Base-by-base conservation (phyloP, 1,139 yeast genomes). In the Zygosaccharomyces pseudobailii region DNA sequence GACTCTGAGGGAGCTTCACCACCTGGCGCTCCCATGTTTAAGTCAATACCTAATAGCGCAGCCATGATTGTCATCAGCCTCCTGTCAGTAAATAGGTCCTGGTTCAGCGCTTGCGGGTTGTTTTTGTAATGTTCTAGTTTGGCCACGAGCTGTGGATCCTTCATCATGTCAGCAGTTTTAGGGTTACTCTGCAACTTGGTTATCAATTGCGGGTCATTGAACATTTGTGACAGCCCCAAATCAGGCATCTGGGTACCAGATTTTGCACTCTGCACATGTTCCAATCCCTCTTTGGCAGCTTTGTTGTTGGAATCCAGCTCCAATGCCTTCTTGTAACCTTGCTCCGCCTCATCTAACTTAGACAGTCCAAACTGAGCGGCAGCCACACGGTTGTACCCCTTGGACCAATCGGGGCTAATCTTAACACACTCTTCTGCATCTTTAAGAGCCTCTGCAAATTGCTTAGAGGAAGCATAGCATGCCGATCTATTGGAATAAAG, bases 401-500 rank as follows among this genome's bases (percentile, higher is more conserved):
- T 92, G 20, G 96, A 89, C 97, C 97, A 92, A 3, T 80, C 55
- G 21, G 87, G 82, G 55, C 87, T 88, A 70, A 88, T 80, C 61
- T 78, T 76, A 45, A 86, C 82, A 70, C 96, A 85, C 62, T 84
- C 79, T 53, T 86, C 71, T 23, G 97, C 97, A 67, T 92, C 97
- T 48, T 75, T 72, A 51, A 88, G 73, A 3, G 97, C 97, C 52
- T 82, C 72, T 31, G 70, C 68, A 62, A 82, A 92, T 57, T 88
- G 71, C 63, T 83, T 83, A 70, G 84, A 70, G 10, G 96, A 87
- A 3, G 97, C 86, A 61, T 84, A 84, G 48, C 88, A 79, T 8
- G 95, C 98, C n/a, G 97, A 89, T 68, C 97, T 82, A 71, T 92
- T 92, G 46, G 97, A 88, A 66, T 74, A 89, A 50, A 92, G 75